phyloP scores from a whole-genome alignment of 805 yeast species.

The Starmera dryadoides region DNA sequence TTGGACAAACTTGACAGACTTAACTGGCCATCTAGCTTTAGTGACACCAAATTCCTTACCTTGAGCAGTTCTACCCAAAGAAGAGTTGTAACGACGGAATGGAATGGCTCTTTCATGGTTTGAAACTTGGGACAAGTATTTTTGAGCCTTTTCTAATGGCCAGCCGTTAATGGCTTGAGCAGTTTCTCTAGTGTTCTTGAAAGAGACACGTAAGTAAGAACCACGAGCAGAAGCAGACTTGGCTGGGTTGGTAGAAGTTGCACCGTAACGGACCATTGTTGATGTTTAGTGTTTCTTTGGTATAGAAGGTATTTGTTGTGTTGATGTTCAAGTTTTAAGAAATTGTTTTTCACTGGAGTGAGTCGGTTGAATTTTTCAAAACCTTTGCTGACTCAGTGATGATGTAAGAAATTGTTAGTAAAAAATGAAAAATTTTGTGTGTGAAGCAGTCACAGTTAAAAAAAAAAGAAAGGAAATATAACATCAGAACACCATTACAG shows the following conservation, averaged over 20 bases:
- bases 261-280: conserved; percentile 98
- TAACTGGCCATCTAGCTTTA: conserved; percentile 99
- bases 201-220: conserved; percentile 97
- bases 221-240: conserved; percentile 99
- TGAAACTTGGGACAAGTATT: conserved; percentile 91
- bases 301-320: not conserved
- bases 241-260: conserved; percentile 98
- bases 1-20: conserved; percentile 92
- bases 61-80: conserved; percentile 99
- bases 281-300: conserved; percentile 1
- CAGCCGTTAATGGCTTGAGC: conserved; percentile 98
- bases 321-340: not conserved
- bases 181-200: conserved; percentile 99
- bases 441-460: too few species aligned
- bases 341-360: not conserved
- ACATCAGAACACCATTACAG: too few species aligned
- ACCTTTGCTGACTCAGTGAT: not conserved
- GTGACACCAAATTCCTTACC: conserved; percentile 99
- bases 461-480: too few species aligned
- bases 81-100: conserved; percentile 94
- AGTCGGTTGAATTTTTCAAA: not conserved
- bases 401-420: not conserved
- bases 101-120: conserved; percentile 99
- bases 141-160: conserved; percentile 93
- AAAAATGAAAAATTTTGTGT: too few species aligned